Evolutionary conservation across 2,329 filamentous ascomycete species (phyloP).

Genomic region (Arthrinium puccinioides): DNA sequence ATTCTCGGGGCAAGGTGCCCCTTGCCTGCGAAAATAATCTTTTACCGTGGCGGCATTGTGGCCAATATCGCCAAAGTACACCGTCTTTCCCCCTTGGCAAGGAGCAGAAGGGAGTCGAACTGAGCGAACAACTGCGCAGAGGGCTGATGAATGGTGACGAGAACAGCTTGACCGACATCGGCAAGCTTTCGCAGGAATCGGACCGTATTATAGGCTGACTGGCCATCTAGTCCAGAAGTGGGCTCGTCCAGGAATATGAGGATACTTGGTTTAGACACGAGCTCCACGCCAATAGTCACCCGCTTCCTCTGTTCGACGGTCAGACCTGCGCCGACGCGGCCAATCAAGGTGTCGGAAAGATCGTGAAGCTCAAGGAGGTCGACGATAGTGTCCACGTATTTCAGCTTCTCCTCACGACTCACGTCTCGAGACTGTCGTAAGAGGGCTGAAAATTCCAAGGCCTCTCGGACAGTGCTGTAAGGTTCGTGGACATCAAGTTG

Average conservation of each 20-base stretch:
- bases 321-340: slow-evolving; percentile 51
- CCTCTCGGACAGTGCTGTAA: slow-evolving; percentile 59
- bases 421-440: slow-evolving; percentile 54
- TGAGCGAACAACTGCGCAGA: slow-evolving; percentile 62
- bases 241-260: slow-evolving; percentile 70
- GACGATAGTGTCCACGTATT: slow-evolving; percentile 61
- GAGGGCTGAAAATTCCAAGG: slow-evolving; percentile 57
- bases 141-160: slow-evolving; percentile 70
- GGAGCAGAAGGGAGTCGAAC: slow-evolving; percentile 45
- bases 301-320: slow-evolving; percentile 59
- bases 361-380: slow-evolving; percentile 59
- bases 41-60: not conserved
- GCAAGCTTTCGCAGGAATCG: slow-evolving; percentile 62
- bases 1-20: slow-evolving; percentile 47
- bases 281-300: slow-evolving; percentile 78
- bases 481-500: slow-evolving; percentile 66
- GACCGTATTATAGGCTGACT: slow-evolving; percentile 67
- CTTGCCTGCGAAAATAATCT: slow-evolving; percentile 59
- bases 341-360: slow-evolving; percentile 58
- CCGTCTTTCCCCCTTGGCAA: not conserved
- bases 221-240: slow-evolving; percentile 61
- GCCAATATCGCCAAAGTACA: not conserved
- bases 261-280: slow-evolving; percentile 69
- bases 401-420: slow-evolving; percentile 53
- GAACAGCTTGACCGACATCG: slow-evolving; percentile 57